phyloP scores from a whole-genome alignment of 2,329 filamentous ascomycete genomes.

The Albophoma yamanashiensis region DNA sequence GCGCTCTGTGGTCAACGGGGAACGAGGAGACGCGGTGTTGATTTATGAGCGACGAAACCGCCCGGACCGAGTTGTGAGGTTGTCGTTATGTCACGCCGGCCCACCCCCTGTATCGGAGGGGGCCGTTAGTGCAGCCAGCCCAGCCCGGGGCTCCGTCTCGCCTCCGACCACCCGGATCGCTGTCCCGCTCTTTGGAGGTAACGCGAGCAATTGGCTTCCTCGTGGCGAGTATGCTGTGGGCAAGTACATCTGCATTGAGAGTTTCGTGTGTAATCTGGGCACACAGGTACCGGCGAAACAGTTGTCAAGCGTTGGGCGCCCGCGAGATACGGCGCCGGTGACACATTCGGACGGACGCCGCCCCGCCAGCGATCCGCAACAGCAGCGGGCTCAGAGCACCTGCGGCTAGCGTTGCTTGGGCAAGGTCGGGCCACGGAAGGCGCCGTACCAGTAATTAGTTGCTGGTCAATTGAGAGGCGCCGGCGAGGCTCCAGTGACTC shows the following conservation, averaged over 20 bases:
- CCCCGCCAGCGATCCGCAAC: not conserved
- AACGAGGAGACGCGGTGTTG: not conserved
- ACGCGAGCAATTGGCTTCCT: too few relatives aligned
- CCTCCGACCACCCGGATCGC: not conserved
- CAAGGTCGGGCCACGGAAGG: not conserved
- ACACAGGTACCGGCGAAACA: not conserved
- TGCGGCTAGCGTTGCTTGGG: too few relatives aligned
- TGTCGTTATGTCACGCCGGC: not conserved
- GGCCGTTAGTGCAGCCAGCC: not conserved
- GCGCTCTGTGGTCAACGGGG: not conserved
- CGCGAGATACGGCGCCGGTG: too few relatives aligned
- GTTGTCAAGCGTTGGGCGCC: not conserved
- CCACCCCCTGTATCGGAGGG: not conserved
- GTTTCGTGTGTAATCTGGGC: not conserved
- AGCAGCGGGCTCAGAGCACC: not conserved
- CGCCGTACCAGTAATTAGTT: not conserved
- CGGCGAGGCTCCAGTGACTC: not conserved
- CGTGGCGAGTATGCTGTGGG: too few relatives aligned
- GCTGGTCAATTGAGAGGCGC: too few relatives aligned
- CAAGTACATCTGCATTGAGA: not conserved
- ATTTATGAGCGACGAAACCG: not conserved
- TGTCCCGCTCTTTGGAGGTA: not conserved
- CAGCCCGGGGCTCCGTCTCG: not conserved
- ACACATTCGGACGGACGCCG: too few relatives aligned
- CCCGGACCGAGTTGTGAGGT: not conserved